Percentiles rank a stretch among this genome's conserved stretches.
Evolutionary conservation across 768 basidiomycete genomes (phyloP).

Genomic region (Mycena rebaudengoi): DNA sequence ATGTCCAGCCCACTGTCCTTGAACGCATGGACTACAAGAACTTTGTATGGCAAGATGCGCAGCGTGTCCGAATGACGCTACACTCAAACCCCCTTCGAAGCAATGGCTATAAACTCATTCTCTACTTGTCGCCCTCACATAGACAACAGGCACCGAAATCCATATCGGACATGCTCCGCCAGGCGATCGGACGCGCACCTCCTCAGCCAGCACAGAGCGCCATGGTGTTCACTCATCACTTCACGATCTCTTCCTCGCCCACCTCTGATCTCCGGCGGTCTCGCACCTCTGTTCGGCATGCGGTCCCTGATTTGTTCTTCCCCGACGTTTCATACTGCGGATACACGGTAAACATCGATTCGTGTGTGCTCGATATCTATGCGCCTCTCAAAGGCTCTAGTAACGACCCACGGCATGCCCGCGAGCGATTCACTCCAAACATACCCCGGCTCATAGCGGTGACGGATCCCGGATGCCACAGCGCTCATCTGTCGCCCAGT

Average conservation of each 20-base stretch:
- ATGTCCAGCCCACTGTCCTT: neutral
- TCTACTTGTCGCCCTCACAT: neutral
- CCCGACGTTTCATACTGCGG: too few species aligned
- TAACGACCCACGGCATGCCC: too few species aligned
- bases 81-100: neutral
- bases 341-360: too few species aligned
- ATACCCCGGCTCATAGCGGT: too few species aligned
- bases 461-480: too few species aligned
- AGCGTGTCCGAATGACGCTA: neutral
- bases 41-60: neutral
- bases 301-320: too few species aligned
- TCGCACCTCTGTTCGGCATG: too few species aligned
- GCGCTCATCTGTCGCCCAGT: too few species aligned
- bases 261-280: too few species aligned
- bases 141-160: neutral
- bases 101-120: neutral
- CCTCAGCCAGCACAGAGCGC: neutral
- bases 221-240: neutral
- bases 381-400: too few species aligned
- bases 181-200: neutral
- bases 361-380: too few species aligned
- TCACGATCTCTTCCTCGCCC: neutral
- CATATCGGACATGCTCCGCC: neutral
- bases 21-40: neutral
- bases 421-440: too few species aligned